A percentile compares a stretch with the other conserved stretches of the same genome.
These are phyloP conservation scores for Pichia sp. DNA, from an alignment of 1,139 yeast genomes.

Conservation along the genomic window DNA sequence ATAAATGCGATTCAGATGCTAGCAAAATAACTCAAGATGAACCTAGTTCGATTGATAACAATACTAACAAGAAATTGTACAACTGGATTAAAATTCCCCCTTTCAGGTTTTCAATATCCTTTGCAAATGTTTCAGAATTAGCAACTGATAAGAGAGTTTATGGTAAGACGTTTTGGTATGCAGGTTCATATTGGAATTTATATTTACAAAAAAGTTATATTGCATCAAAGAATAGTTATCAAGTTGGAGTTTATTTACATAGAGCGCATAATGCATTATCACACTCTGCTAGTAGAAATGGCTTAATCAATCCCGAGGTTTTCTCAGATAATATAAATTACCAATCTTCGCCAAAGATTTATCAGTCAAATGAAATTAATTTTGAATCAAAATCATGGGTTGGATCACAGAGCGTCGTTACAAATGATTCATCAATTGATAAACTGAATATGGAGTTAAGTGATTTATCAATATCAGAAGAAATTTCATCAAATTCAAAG, in stretches of 20 bases:
- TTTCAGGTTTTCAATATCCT: constrained; percentile 45
- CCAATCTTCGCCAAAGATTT: constrained; percentile 18
- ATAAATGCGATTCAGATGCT: constrained; percentile 11
- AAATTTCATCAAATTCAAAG: not conserved
- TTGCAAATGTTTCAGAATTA: constrained; percentile 40
- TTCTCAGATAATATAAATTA: constrained; percentile 25
- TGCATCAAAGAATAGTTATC: constrained; percentile 36
- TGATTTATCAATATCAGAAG: not conserved
- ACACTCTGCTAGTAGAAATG: constrained; percentile 31
- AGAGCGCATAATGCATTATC: constrained; percentile 34
- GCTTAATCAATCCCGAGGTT: constrained; percentile 32
- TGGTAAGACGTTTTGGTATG: constrained; percentile 48
- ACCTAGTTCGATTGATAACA: not conserved
- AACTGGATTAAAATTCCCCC: constrained; percentile 44
- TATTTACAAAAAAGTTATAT: constrained; percentile 42
- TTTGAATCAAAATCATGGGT: not conserved
- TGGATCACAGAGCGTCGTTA: not conserved
- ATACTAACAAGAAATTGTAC: constrained; percentile 18
- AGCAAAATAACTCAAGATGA: constrained; percentile 23
- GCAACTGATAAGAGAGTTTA: constrained; percentile 41
- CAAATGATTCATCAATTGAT: not conserved
- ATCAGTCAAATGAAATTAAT: constrained; percentile 1
- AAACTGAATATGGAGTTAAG: not conserved
- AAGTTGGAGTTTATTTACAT: constrained; percentile 49
- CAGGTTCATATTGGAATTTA: constrained; percentile 52